Conservation (phyloP, 1,284 basidiomycete species). For the Cryptococcus sp. region DNA sequence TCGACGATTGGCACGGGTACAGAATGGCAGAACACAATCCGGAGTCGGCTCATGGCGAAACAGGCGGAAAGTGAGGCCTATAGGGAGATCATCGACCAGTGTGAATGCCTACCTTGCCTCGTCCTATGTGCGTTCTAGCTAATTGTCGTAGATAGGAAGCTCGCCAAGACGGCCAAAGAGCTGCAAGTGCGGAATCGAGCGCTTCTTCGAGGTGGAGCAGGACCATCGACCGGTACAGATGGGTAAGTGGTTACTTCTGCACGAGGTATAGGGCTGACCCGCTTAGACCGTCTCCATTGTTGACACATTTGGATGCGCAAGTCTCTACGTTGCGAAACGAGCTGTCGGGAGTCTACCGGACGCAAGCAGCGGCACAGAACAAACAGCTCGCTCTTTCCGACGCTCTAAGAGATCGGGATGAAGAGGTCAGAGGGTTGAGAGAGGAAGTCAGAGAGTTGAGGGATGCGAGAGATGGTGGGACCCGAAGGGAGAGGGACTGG, state of each 20-base stretch:
- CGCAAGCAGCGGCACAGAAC: constrained; percentile 76
- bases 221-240: constrained; percentile 51
- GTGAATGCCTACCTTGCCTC: constrained; percentile 51
- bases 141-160: constrained; percentile 62
- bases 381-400: constrained; percentile 93
- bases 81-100: constrained; percentile 77
- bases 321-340: constrained; percentile 85
- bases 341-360: constrained; percentile 88
- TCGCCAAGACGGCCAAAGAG: constrained; percentile 81
- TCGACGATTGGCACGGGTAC: constrained; percentile 22
- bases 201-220: constrained; percentile 52
- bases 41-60: constrained; percentile 58
- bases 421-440: constrained; percentile 69
- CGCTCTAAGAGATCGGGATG: constrained; percentile 85
- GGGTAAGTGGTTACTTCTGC: constrained; percentile 53
- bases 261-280: too few species aligned
- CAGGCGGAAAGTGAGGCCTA: constrained; percentile 68
- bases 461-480: constrained; percentile 56
- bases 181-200: constrained; percentile 84
- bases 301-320: constrained; percentile 85
- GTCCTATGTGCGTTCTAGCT: neutral
- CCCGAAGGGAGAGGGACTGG: constrained; percentile 55
- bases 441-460: constrained; percentile 80
- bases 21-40: constrained; percentile 45
- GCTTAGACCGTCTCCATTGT: constrained; percentile 64